These are phyloP conservation scores for Trichophyton mentagrophytes DNA, from an alignment of 2,329 filamentous ascomycete species.

Conservation along the genomic window DNA sequence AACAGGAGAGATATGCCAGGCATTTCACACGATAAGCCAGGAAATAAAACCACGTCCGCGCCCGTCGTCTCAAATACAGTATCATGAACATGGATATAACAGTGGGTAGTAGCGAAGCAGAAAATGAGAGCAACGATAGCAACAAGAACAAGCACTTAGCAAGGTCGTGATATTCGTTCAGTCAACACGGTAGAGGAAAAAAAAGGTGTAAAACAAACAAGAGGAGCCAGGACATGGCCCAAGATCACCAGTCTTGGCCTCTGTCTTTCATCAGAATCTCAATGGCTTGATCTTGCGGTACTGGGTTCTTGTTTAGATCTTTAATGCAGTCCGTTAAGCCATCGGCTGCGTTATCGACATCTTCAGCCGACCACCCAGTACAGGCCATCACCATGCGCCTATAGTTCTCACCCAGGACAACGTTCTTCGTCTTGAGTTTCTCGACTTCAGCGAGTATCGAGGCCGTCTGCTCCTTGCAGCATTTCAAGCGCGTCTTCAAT, in stretches of 20 bases:
- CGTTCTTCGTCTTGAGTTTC: constrained; percentile 62
- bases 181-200: background rate
- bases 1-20: constrained; percentile 1
- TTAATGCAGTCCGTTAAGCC: constrained; percentile 76
- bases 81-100: background rate
- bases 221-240: background rate
- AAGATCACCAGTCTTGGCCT: constrained; percentile 30
- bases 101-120: background rate
- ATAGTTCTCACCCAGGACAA: constrained; percentile 77
- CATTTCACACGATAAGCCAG: background rate
- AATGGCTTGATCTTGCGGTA: constrained; percentile 33
- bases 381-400: constrained; percentile 77
- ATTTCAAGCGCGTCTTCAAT: constrained; percentile 55
- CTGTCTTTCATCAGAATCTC: constrained; percentile 35
- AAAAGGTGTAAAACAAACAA: background rate
- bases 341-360: constrained; percentile 70
- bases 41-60: background rate
- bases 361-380: constrained; percentile 61
- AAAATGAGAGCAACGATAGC: background rate
- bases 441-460: constrained; percentile 55
- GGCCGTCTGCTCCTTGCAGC: constrained; percentile 57
- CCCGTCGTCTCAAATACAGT: background rate
- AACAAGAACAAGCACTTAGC: background rate
- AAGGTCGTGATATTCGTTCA: background rate
- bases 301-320: constrained; percentile 50